Conservation (phyloP, 2,329 filamentous ascomycete species). For the Fusarium sp. region DNA sequence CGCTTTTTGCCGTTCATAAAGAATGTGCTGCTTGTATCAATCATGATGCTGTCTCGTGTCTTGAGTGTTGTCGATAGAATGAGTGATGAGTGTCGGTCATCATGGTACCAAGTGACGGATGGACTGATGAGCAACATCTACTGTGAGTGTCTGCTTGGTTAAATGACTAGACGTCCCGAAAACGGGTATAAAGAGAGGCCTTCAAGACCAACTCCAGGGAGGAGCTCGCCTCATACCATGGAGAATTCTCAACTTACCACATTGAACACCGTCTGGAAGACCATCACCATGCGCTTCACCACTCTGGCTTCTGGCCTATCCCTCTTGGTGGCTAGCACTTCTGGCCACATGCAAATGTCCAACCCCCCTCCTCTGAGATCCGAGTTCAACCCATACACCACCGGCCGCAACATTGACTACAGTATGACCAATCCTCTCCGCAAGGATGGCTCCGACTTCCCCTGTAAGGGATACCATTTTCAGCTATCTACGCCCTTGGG, state of each 20-base stretch:
- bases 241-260: neutral
- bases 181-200: neutral
- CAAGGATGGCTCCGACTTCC: conserved; percentile 72
- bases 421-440: conserved; percentile 75
- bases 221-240: neutral
- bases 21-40: neutral
- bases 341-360: conserved; percentile 64
- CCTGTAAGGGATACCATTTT: conserved; percentile 74
- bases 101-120: neutral
- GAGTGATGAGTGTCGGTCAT: neutral
- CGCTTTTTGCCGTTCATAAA: neutral
- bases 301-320: neutral
- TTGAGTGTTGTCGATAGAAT: neutral
- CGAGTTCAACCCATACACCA: conserved; percentile 62
- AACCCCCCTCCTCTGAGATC: conserved; percentile 63
- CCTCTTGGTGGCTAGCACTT: neutral
- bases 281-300: neutral
- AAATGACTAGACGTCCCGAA: neutral
- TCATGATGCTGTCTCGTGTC: neutral
- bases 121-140: neutral
- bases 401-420: conserved; percentile 68
- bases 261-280: neutral
- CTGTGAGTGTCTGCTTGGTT: neutral
- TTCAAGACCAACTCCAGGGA: neutral
- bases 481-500: conserved; percentile 48